Conservation (phyloP, 371 early-diverging fungal genomes). For the Mortierella sp. region DNA sequence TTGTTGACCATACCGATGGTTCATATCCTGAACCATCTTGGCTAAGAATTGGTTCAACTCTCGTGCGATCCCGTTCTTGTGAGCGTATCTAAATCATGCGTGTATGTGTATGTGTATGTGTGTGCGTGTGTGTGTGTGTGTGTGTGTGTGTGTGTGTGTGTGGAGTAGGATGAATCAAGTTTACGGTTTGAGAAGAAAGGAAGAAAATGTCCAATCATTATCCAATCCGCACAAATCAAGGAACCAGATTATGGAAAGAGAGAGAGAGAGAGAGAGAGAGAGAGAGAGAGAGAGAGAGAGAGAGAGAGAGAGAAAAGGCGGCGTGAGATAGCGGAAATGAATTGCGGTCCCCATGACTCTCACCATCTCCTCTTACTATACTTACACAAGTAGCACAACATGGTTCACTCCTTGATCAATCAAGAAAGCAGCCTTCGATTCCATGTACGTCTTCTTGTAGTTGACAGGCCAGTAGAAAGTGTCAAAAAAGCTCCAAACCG, state of each 20-base stretch:
- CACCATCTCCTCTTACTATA: background rate
- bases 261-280: background rate
- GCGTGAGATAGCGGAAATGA: no score
- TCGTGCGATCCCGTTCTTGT: conserved; percentile 53
- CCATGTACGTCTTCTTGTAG: conserved; percentile 41
- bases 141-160: no score
- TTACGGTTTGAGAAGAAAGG: background rate
- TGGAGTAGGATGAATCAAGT: no score
- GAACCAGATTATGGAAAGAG: no score
- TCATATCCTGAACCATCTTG: conserved; percentile 39
- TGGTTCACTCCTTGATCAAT: conserved; percentile 45
- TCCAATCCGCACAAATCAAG: background rate
- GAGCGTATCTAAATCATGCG: conserved; percentile 35
- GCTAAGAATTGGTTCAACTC: conserved; percentile 49
- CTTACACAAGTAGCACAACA: conserved; percentile 51
- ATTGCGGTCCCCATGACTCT: no score
- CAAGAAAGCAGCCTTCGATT: conserved; percentile 44
- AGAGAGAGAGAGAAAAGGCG: no score
- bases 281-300: no score
- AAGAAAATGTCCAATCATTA: background rate
- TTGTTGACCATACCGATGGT: conserved; percentile 24
- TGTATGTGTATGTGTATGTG: background rate
- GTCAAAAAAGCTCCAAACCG: conserved; percentile 52
- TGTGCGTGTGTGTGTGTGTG: no score
- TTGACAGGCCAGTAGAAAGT: conserved; percentile 51